A percentile compares a stretch with the other conserved stretches of the same genome.
These are phyloP conservation scores for Melaleuca quinquenervia DNA, from an alignment of 345 rosid genomes.

Conservation along the genomic window DNA sequence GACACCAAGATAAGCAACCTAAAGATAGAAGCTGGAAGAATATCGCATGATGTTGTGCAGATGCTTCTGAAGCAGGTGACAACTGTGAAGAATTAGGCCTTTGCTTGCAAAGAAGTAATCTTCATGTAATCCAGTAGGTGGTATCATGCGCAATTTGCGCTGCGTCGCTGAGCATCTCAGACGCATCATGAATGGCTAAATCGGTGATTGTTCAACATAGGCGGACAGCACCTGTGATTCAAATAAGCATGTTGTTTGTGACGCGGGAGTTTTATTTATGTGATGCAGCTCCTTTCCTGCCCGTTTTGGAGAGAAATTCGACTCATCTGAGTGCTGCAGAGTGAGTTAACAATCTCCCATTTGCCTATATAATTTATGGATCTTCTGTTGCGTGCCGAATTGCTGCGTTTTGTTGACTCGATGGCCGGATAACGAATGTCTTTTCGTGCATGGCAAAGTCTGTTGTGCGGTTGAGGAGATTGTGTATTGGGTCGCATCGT, in stretches of 20 bases:
- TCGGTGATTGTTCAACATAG: not conserved
- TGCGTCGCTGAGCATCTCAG: not conserved
- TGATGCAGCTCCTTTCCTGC: not conserved
- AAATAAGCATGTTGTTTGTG: not conserved
- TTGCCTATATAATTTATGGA: not conserved
- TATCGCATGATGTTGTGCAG: slow-evolving; percentile 61
- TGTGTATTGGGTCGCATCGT: not conserved
- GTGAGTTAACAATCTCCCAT: not conserved
- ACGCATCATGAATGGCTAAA: not conserved
- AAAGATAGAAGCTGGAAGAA: slow-evolving; percentile 40
- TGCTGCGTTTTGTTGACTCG: not conserved
- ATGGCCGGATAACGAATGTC: not conserved
- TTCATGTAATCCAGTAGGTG: not conserved
- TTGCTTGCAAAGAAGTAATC: not conserved
- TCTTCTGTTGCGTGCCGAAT: not conserved
- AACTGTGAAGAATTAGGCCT: slow-evolving; percentile 57
- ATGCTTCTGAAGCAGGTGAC: slow-evolving; percentile 90
- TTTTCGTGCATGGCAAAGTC: not conserved
- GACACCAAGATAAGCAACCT: slow-evolving; percentile 52
- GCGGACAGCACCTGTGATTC: not conserved
- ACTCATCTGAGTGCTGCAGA: not conserved
- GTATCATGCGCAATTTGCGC: not conserved
- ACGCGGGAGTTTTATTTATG: not conserved
- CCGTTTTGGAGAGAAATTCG: not conserved
- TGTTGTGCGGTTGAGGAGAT: not conserved